Conservation (phyloP, 169 alveolate species). For the Plasmodium malariae region DNA sequence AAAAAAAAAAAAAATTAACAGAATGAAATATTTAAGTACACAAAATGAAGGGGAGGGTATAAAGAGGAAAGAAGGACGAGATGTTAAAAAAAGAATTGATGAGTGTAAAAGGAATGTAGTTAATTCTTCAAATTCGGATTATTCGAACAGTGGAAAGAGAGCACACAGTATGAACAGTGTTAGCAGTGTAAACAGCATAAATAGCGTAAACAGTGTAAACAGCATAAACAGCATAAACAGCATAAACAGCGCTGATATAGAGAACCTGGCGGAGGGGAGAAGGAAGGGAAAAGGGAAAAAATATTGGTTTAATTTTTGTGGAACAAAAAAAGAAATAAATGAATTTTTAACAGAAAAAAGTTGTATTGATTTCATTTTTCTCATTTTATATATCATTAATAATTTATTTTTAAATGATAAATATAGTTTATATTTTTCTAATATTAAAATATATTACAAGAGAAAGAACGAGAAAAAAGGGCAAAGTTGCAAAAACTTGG, state of each 20-base stretch:
- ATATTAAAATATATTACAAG: slow-evolving; percentile 19
- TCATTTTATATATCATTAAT: slow-evolving; percentile 52
- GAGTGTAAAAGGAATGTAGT: no score
- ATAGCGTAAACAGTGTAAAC: no score
- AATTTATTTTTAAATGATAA: slow-evolving; percentile 45
- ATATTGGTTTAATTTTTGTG: slow-evolving; percentile 1
- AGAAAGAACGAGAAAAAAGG: neutral
- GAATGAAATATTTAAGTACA: neutral
- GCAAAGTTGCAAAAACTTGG: neutral
- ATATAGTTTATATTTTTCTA: slow-evolving; percentile 44
- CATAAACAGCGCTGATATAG: slow-evolving; percentile 63
- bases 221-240: neutral
- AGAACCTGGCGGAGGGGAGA: neutral
- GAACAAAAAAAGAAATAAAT: slow-evolving; percentile 35
- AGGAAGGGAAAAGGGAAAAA: neutral
- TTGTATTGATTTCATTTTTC: slow-evolving; percentile 25
- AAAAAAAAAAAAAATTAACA: slow-evolving; percentile 28
- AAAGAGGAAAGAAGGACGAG: neutral
- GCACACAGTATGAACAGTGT: no score
- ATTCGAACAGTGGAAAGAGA: no score
- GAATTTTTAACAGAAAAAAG: slow-evolving; percentile 39
- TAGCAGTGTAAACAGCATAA: no score
- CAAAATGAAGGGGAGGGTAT: no score
- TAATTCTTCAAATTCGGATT: no score
- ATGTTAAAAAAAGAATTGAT: neutral